Base-by-base conservation (phyloP, 176 grass and related monocot genomes). In the Metroxylon sagu region DNA sequence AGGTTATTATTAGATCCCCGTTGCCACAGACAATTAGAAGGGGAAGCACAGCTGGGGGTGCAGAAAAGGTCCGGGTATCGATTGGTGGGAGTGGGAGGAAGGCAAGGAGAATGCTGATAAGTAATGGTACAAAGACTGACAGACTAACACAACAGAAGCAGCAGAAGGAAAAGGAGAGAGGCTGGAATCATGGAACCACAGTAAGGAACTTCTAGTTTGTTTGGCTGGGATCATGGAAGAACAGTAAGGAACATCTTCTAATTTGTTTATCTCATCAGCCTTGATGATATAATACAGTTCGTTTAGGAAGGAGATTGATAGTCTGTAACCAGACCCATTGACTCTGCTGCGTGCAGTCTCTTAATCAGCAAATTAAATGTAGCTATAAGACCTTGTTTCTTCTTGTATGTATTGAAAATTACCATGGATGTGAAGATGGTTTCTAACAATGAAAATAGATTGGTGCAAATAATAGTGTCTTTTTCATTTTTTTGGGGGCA, bases 1-100 rank as follows among this genome's bases (percentile, higher is more conserved):
- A 91, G 50, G 93, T 98, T 60, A 69, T 98, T 74, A 73, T 97
- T 53, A 73, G 87, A 53, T 62, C 87, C 0, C 16, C 66, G 0
- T 15, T 79, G 59, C 72, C 70, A 0, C 87, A 97, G 67, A 43
- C 64, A 0, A 73, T 69, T 0, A 82, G 73, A 66, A 85, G 74
- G 43, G 74, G 52, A 26, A 48, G 29, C 1, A 51, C 55, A 3
- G 16, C 59, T 18, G 72, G 77, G 19, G 79, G 77, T 5, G 26
- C 29, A 3, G 70, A 73, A 53, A 73, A 62, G 27, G 3, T 63
- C 14, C 49, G 70, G 43, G 6, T 73, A 1, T 73, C 70, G 0
- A 52, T 75, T 23, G 29, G 60, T 4, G 77, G 88, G 35, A 49
- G 18, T 7, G 71, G 15, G 8, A 75, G 81, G 8, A 85, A 71